Evolutionary conservation across 495 filamentous ascomycete genomes (phyloP).

Genomic region (Bacidia rubella): DNA sequence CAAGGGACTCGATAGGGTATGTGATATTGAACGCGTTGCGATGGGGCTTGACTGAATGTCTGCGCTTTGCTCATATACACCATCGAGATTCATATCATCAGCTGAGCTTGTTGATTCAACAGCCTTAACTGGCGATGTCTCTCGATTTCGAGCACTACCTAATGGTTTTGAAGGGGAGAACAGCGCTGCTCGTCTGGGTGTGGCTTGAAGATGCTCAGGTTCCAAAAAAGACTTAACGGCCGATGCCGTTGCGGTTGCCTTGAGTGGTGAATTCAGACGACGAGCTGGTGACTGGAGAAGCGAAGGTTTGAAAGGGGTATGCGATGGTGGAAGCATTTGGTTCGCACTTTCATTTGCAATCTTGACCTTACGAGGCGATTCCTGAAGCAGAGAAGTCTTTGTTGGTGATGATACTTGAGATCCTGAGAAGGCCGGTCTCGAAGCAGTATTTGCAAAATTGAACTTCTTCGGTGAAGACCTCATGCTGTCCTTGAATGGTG

Average conservation of each 20-base stretch:
- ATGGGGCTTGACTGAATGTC: too few species aligned
- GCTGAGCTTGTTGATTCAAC: neutral
- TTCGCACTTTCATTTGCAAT: conserved; percentile 26
- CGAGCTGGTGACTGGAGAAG: conserved; percentile 21
- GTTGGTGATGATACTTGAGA: conserved; percentile 5
- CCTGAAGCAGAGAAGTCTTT: conserved; percentile 27
- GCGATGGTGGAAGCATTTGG: conserved; percentile 21
- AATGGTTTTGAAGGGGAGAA: neutral
- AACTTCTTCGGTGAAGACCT: conserved; percentile 24
- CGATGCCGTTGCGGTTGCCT: neutral
- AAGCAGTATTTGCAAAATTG: conserved; percentile 4
- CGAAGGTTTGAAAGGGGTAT: conserved; percentile 20
- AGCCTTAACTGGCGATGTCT: neutral
- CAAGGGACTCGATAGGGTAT: too few species aligned
- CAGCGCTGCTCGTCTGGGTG: neutral
- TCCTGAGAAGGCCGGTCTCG: conserved; percentile 9
- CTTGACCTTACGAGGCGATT: conserved; percentile 32
- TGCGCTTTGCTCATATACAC: too few species aligned
- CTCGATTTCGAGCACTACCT: neutral
- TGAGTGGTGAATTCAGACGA: neutral
- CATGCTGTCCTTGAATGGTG: conserved; percentile 35
- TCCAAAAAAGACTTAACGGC: neutral
- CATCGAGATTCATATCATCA: neutral
- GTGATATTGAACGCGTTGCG: too few species aligned
- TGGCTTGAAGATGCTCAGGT: neutral